phyloP scores from a whole-genome alignment of 1,284 basidiomycete species.

The Cutaneotrichosporon spelunceum region DNA sequence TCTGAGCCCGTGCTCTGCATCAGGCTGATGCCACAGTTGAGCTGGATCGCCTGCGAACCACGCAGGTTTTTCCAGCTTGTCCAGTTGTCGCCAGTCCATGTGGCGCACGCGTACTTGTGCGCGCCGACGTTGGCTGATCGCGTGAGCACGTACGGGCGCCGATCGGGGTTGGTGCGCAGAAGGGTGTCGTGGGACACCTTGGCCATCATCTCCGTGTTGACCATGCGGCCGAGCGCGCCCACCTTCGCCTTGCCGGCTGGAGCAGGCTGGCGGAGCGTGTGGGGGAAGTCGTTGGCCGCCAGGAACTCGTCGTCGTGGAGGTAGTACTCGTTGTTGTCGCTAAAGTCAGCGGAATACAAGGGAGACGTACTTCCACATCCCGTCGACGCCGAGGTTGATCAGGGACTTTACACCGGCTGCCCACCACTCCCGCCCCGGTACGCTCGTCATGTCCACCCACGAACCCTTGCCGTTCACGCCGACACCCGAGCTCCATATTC shows the following conservation, averaged over 20 bases:
- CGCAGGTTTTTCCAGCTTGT: constrained; percentile 52
- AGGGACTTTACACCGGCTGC: constrained; percentile 47
- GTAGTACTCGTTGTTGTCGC: constrained; percentile 54
- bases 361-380: constrained; percentile 51
- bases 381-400: constrained; percentile 50
- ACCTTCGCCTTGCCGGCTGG: constrained; percentile 33
- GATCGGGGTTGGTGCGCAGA: constrained; percentile 34
- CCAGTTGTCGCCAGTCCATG: constrained; percentile 54
- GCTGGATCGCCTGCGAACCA: constrained; percentile 47
- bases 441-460: constrained; percentile 53
- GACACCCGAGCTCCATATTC: constrained; percentile 51
- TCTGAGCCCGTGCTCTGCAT: constrained; percentile 47
- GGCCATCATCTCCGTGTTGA: constrained; percentile 52
- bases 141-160: constrained; percentile 51
- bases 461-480: constrained; percentile 49
- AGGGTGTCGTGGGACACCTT: constrained; percentile 48
- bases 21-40: constrained; percentile 49
- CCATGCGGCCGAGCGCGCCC: constrained; percentile 51
- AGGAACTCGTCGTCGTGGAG: constrained; percentile 51
- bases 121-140: constrained; percentile 53
- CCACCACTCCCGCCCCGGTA: constrained; percentile 52
- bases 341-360: constrained; percentile 19
- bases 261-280: constrained; percentile 25
- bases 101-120: constrained; percentile 51
- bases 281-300: constrained; percentile 30